Conservation (phyloP, 352 stramenopile genomes). For the Pythium dissotocum region DNA sequence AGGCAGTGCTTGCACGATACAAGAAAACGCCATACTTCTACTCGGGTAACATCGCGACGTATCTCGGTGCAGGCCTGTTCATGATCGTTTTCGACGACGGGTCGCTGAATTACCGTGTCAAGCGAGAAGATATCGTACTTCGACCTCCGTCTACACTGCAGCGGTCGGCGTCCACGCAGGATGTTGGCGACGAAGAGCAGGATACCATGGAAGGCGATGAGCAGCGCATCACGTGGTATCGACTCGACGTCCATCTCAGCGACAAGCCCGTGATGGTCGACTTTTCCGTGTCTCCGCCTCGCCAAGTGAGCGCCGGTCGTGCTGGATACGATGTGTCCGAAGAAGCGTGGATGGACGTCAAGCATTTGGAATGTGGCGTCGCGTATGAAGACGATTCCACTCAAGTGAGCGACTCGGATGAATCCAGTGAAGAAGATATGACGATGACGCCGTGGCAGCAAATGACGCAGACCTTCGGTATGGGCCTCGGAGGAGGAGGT, state of each 20-base stretch:
- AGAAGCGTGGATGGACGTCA: slow-evolving; percentile 51
- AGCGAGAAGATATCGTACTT: slow-evolving; percentile 66
- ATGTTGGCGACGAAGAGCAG: slow-evolving; percentile 4
- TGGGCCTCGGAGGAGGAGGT: slow-evolving; percentile 44
- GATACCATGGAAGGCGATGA: background rate
- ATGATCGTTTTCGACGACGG: slow-evolving; percentile 84
- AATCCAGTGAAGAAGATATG: slow-evolving; percentile 77
- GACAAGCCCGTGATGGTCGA: slow-evolving; percentile 38
- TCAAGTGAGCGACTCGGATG: slow-evolving; percentile 80
- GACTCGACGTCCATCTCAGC: slow-evolving; percentile 28
- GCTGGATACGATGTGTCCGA: slow-evolving; percentile 29
- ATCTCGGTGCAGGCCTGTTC: slow-evolving; percentile 63
- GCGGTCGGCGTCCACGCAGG: background rate
- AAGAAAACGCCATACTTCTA: slow-evolving; percentile 77
- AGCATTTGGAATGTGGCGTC: slow-evolving; percentile 73
- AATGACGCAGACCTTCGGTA: slow-evolving; percentile 84
- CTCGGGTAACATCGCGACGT: slow-evolving; percentile 77
- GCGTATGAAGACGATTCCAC: slow-evolving; percentile 79
- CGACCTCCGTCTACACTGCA: slow-evolving; percentile 15
- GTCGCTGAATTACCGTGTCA: slow-evolving; percentile 67
- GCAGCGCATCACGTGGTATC: slow-evolving; percentile 29
- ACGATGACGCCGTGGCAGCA: slow-evolving; percentile 83
- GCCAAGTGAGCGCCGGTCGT: slow-evolving; percentile 22
- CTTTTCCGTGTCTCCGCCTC: slow-evolving; percentile 32
- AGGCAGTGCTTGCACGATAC: slow-evolving; percentile 66